These are phyloP conservation scores for Colletotrichum somersetense DNA, from an alignment of 2,329 filamentous ascomycete species.

Conservation along the genomic window DNA sequence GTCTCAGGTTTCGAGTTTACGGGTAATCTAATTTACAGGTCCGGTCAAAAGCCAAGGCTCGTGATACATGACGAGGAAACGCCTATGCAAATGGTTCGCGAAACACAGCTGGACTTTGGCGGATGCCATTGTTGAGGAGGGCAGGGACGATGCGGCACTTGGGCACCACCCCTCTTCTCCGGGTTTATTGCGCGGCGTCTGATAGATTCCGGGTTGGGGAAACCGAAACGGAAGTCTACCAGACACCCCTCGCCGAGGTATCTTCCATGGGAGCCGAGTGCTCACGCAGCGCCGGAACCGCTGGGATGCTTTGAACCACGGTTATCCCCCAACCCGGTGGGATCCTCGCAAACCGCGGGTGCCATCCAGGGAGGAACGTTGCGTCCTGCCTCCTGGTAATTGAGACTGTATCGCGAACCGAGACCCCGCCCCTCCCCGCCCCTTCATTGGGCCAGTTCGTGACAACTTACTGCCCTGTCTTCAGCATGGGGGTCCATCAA, in stretches of 20 bases:
- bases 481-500: neutral
- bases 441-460: neutral
- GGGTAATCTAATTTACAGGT: neutral
- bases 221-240: no score
- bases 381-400: neutral
- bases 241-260: neutral
- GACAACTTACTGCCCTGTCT: neutral
- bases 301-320: neutral
- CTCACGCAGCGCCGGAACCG: neutral
- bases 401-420: neutral
- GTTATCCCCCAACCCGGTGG: neutral
- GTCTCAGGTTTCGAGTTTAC: neutral
- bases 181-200: neutral
- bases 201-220: no score
- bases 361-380: neutral
- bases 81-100: neutral
- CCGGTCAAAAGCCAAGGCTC: neutral
- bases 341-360: neutral
- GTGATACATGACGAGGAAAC: neutral
- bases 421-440: neutral
- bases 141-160: neutral
- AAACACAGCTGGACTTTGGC: neutral
- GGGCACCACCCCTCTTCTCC: neutral
- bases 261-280: neutral
- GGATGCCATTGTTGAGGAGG: neutral